Percentiles rank a stretch among this genome's conserved stretches.
phyloP scores from a whole-genome alignment of 768 basidiomycete species.

The Hirschioporus abietinus region DNA sequence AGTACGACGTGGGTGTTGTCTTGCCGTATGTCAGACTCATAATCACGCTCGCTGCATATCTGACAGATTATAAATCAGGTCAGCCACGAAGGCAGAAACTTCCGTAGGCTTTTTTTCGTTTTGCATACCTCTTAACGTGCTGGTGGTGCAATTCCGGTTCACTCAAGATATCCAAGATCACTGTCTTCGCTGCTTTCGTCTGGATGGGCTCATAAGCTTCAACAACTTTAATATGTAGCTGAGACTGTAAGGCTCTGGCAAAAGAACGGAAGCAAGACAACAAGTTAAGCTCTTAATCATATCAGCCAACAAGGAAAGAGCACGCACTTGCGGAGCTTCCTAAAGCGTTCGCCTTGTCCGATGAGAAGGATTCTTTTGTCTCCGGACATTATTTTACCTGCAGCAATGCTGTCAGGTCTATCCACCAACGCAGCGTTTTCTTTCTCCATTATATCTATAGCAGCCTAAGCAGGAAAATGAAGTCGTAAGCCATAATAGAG shows the following conservation, averaged over 20 bases:
- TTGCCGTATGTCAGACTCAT: conserved; percentile 37
- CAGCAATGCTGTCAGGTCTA: conserved; percentile 49
- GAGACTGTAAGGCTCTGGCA: conserved; percentile 34
- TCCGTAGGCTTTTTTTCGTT: neutral
- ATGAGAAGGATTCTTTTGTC: conserved; percentile 55
- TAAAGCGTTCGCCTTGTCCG: conserved; percentile 52
- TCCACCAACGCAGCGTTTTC: conserved; percentile 55
- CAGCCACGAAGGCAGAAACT: neutral
- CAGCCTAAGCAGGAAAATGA: conserved; percentile 35
- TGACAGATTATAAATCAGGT: conserved; percentile 7
- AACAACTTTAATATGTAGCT: conserved; percentile 50
- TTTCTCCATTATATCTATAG: conserved; percentile 62
- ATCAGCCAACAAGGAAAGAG: neutral
- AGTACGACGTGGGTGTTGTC: conserved; percentile 30
- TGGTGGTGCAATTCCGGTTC: conserved; percentile 28
- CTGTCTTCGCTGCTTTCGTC: conserved; percentile 32
- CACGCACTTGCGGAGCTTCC: conserved; percentile 52
- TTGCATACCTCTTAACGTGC: conserved; percentile 28
- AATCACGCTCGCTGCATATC: conserved; percentile 35
- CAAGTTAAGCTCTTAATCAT: neutral
- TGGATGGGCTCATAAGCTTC: conserved; percentile 45
- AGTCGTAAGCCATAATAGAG: no score
- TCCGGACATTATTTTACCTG: conserved; percentile 53
- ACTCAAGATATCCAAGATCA: conserved; percentile 30
- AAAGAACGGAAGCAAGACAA: neutral